Conservation (phyloP, 2,329 filamentous ascomycete species). For the Lecanosticta acicola region DNA sequence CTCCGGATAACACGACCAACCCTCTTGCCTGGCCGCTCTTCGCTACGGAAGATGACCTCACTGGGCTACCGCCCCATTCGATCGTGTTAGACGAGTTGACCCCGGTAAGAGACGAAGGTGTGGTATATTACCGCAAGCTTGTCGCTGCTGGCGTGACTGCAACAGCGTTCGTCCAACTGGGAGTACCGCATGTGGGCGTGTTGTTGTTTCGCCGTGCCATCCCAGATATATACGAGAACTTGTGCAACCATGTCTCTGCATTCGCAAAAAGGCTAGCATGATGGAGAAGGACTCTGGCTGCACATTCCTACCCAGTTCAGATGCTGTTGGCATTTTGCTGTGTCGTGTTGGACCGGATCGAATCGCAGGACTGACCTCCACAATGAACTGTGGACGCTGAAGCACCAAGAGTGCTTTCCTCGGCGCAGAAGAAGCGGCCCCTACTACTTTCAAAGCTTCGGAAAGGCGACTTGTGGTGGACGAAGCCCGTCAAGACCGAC, state of each 20-base stretch:
- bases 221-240: conserved; percentile 21
- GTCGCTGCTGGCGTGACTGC: conserved; percentile 18
- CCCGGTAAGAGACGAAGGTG: conserved; percentile 25
- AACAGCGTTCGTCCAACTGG: conserved; percentile 1
- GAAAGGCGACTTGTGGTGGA: no score
- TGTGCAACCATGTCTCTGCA: conserved; percentile 19
- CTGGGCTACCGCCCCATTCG: conserved; percentile 22
- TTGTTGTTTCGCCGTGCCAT: conserved; percentile 22
- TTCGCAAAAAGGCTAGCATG: conserved; percentile 15
- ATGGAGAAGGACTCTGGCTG: background rate
- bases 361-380: conserved; percentile 42
- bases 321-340: conserved; percentile 27
- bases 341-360: conserved; percentile 39
- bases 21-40: conserved; percentile 31
- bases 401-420: no score
- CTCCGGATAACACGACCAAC: conserved; percentile 16
- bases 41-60: conserved; percentile 20
- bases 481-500: no score
- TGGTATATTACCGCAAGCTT: conserved; percentile 20
- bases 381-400: no score
- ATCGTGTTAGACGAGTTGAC: conserved; percentile 25
- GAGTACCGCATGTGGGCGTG: background rate
- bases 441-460: no score
- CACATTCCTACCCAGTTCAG: conserved; percentile 7
- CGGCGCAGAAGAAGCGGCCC: no score